Evolutionary conservation across 1,139 yeast species (phyloP), one percentile per base, ranked within the genome.

Genomic region (Yamadazyma kanchanaburiensis): DNA sequence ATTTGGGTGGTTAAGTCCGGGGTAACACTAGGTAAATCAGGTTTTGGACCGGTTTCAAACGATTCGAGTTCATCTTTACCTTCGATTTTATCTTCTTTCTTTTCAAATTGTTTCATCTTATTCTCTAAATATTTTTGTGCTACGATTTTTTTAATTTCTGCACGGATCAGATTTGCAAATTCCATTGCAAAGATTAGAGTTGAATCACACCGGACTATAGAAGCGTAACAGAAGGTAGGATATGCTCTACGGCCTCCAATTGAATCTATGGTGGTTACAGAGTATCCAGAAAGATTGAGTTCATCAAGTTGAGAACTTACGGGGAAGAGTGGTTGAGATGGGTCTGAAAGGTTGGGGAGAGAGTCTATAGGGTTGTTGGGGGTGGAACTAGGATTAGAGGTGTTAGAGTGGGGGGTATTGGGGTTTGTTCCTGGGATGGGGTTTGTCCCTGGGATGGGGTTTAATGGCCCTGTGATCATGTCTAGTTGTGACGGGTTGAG

Each of bases 141-240:
- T 7, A 8, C 7, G 9, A 18, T 10, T 18, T 10, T 18, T 10
- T 18, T 18, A 35, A 24, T 19, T 8, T 22, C 21, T 5, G 21
- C 15, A n/a, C 26, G 5, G 19, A 19, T 22, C 20, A 8, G 20
- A 7, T 7, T 18, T 4, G 21, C 15, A 13, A 26, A 29, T 9
- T 19, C 19, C 7, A 24, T 6, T 11, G 27, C 24, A 6, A 22
- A 9, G 12, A 12, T 22, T 22, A 17, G 22, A 4, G 27, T 11
- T 1, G 37, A 30, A 34, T 65, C 70, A 17, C 50, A 32, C 30
- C 50, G 48, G 30, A 60, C 44, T 21, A 64, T 37, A 10, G 62
- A 42, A 4, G 55, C 34, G 66, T 69, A 60, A n/a, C 61, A 48
- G 20, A 64, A 50, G 1, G 70, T 69, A 1, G 67, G 63, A 36